Percentiles rank a stretch among this genome's conserved stretches.
These are phyloP conservation scores for Phytophthora fragariae DNA, from an alignment of 352 stramenopile genomes.

Conservation along the genomic window DNA sequence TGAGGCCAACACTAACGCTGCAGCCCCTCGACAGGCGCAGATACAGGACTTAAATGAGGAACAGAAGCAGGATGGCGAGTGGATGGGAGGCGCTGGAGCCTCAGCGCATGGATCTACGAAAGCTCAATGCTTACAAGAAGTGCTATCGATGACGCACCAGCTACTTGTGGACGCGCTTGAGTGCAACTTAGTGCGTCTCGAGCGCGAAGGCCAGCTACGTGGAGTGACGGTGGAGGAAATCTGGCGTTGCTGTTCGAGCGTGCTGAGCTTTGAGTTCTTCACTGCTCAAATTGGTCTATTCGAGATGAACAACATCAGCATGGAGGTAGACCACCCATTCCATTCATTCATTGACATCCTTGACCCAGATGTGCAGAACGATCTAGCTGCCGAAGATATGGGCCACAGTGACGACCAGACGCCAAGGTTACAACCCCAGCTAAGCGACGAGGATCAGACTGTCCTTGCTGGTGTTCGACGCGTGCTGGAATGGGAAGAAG, in stretches of 20 bases:
- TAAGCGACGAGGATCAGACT: conserved; percentile 37
- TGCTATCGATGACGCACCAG: conserved; percentile 71
- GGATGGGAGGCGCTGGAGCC: not conserved
- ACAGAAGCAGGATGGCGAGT: conserved; percentile 23
- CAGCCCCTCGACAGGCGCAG: not conserved
- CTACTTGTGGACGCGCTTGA: conserved; percentile 70
- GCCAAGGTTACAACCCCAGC: conserved; percentile 30
- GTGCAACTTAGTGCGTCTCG: conserved; percentile 71
- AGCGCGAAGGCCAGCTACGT: conserved; percentile 68
- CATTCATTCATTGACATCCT: conserved; percentile 74
- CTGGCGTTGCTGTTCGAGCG: conserved; percentile 64
- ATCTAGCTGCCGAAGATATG: conserved; percentile 28
- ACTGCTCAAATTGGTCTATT: conserved; percentile 94
- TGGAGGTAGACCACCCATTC: conserved; percentile 91
- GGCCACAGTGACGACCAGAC: conserved; percentile 12
- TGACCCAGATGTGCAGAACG: conserved; percentile 53
- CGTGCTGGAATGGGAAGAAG: conserved; percentile 58
- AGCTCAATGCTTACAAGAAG: conserved; percentile 61
- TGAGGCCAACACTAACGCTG: not conserved
- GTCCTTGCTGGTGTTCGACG: conserved; percentile 51
- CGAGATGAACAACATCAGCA: conserved; percentile 97
- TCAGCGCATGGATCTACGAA: conserved; percentile 26
- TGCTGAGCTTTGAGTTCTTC: conserved; percentile 90
- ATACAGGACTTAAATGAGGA: conserved; percentile 15
- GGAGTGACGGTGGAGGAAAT: conserved; percentile 65